A percentile compares a stretch with the other conserved stretches of the same genome.
phyloP scores from a whole-genome alignment of 805 yeast genomes.

The Saturnispora hagleri region DNA sequence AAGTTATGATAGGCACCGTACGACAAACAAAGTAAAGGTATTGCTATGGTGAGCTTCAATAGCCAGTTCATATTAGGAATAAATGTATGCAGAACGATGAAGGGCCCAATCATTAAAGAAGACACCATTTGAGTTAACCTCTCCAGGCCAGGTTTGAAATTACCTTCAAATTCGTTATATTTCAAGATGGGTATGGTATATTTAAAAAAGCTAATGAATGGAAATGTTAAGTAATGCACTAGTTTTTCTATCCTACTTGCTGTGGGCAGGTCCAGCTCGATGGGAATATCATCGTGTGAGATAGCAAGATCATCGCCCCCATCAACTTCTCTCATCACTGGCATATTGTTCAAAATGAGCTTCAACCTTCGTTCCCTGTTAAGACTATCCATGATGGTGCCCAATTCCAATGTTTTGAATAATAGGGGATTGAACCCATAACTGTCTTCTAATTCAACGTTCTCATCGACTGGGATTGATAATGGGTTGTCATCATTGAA shows the following conservation, averaged over 20 bases:
- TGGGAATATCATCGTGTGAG: constrained; percentile 4
- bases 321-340: constrained; percentile 11
- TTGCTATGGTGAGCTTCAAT: neutral
- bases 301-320: neutral
- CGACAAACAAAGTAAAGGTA: constrained; percentile 10
- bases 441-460: constrained; percentile 23
- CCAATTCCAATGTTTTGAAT: constrained; percentile 23
- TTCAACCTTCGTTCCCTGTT: constrained; percentile 18
- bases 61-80: constrained; percentile 8
- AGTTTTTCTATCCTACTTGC: constrained; percentile 4
- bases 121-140: constrained; percentile 14
- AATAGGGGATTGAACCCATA: constrained; percentile 24
- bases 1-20: constrained; percentile 17
- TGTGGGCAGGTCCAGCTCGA: constrained; percentile 4
- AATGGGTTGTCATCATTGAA: constrained; percentile 21
- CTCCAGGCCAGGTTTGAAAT: constrained; percentile 16
- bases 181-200: constrained; percentile 21
- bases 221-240: constrained; percentile 13
- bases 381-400: constrained; percentile 19
- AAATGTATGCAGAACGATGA: constrained; percentile 17
- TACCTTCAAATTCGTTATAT: constrained; percentile 15
- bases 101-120: constrained; percentile 17
- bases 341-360: constrained; percentile 8
- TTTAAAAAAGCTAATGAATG: constrained; percentile 16
- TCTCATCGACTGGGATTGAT: constrained; percentile 15